phyloP scores from a whole-genome alignment of 768 basidiomycete genomes.

The Agaricus subrufescens region DNA sequence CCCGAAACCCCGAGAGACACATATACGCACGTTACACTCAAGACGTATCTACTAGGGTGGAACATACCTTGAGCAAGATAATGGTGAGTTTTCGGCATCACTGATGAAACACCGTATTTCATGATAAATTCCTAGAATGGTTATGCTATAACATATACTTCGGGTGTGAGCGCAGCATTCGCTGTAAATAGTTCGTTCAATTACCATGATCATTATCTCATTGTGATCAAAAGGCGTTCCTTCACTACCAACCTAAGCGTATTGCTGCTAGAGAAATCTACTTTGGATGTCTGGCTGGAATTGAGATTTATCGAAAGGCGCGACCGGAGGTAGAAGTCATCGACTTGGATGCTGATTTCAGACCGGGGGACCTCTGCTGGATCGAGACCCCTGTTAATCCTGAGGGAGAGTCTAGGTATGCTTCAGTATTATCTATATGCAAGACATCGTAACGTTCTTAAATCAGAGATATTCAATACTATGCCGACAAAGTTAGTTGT shows the following conservation, averaged over 20 bases:
- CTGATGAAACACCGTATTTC: too few species aligned
- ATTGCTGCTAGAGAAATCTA: slow-evolving; percentile 79
- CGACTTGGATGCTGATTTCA: slow-evolving; percentile 68
- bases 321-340: slow-evolving; percentile 49
- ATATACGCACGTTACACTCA: slow-evolving; percentile 78
- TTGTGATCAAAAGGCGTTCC: slow-evolving; percentile 45
- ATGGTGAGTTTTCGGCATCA: slow-evolving; percentile 34
- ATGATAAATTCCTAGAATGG: slow-evolving; percentile 41
- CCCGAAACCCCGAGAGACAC: slow-evolving; percentile 50
- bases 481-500: slow-evolving; percentile 64
- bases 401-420: slow-evolving; percentile 70
- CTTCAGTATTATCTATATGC: not conserved
- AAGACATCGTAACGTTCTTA: not conserved
- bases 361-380: slow-evolving; percentile 77
- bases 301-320: slow-evolving; percentile 58
- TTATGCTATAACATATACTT: slow-evolving; percentile 72
- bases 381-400: slow-evolving; percentile 89
- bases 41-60: slow-evolving; percentile 55
- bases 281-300: slow-evolving; percentile 62
- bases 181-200: slow-evolving; percentile 15
- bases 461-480: slow-evolving; percentile 67
- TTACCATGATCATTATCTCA: not conserved
- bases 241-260: slow-evolving; percentile 67
- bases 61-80: slow-evolving; percentile 69
- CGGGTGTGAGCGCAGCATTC: slow-evolving; percentile 71